A percentile compares a stretch with the other conserved stretches of the same genome.
Conservation (phyloP, 2,329 filamentous ascomycete genomes). For the Aspergillus clavatus region DNA sequence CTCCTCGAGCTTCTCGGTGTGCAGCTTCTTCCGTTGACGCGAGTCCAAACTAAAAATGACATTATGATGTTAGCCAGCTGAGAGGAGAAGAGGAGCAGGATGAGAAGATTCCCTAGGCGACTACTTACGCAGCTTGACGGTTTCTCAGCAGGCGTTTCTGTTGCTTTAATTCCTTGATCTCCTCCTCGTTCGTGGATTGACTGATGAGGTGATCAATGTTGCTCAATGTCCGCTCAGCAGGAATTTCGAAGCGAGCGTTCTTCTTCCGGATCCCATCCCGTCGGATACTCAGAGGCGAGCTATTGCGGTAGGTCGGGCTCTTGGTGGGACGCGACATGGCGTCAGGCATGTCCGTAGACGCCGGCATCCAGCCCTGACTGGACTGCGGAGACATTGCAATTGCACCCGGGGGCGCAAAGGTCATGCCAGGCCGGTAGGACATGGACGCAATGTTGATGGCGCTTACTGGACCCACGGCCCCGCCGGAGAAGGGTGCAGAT, state of each 20-base stretch:
- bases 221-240: slow-evolving; percentile 82
- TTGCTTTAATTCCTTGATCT: slow-evolving; percentile 97
- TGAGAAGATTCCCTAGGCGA: slow-evolving; percentile 8
- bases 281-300: slow-evolving; percentile 68
- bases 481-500: slow-evolving; percentile 40
- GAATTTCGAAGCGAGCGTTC: slow-evolving; percentile 97
- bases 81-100: slow-evolving; percentile 16
- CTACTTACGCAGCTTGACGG: slow-evolving; percentile 89
- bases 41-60: slow-evolving; percentile 70
- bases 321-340: slow-evolving; percentile 51
- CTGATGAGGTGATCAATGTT: slow-evolving; percentile 94
- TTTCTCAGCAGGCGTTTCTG: slow-evolving; percentile 94
- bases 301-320: slow-evolving; percentile 63
- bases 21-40: slow-evolving; percentile 94
- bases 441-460: slow-evolving; percentile 37
- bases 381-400: slow-evolving; percentile 59
- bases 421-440: slow-evolving; percentile 45
- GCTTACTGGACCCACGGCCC: slow-evolving; percentile 39
- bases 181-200: slow-evolving; percentile 73
- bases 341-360: slow-evolving; percentile 46
- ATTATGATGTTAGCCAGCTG: slow-evolving; percentile 6
- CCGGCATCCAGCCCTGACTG: slow-evolving; percentile 53
- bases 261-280: slow-evolving; percentile 96
- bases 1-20: slow-evolving; percentile 92
- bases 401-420: slow-evolving; percentile 45